Conservation (phyloP, 306 rosid genomes). For the Lathyrus sativus region DNA sequence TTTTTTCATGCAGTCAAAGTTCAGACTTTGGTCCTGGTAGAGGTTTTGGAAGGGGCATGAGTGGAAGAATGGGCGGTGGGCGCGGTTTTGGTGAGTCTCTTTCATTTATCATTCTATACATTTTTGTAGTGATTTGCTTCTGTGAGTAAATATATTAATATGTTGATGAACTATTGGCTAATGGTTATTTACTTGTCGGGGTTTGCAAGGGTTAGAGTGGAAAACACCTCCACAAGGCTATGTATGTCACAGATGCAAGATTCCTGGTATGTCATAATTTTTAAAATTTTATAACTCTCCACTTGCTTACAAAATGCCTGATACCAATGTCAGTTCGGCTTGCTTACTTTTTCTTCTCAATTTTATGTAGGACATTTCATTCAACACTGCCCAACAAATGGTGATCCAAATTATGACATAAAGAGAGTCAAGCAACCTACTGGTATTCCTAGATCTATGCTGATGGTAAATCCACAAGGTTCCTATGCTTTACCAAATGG, state of each 20-base stretch:
- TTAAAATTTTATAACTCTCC: neutral
- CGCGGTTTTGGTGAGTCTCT: slow-evolving; percentile 85
- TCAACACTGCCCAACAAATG: slow-evolving; percentile 99
- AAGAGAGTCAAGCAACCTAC: slow-evolving; percentile 95
- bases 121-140: slow-evolving; percentile 16
- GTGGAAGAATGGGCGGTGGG: slow-evolving; percentile 87
- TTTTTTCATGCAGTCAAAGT: slow-evolving; percentile 71
- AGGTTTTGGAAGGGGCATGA: slow-evolving; percentile 88
- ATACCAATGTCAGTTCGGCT: slow-evolving; percentile 15
- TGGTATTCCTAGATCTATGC: slow-evolving; percentile 99
- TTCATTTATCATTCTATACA: slow-evolving; percentile 23
- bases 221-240: slow-evolving; percentile 99
- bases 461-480: slow-evolving; percentile 92
- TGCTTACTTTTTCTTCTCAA: slow-evolving; percentile 16
- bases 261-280: slow-evolving; percentile 78
- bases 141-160: slow-evolving; percentile 16
- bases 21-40: slow-evolving; percentile 80
- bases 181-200: slow-evolving; percentile 40
- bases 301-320: slow-evolving; percentile 26
- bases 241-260: slow-evolving; percentile 94
- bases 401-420: slow-evolving; percentile 90
- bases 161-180: slow-evolving; percentile 36
- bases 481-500: slow-evolving; percentile 98
- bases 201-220: slow-evolving; percentile 72
- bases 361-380: slow-evolving; percentile 79